Base-by-base conservation (phyloP, 1,284 basidiomycete genomes). In the Pterulicium gracile region DNA sequence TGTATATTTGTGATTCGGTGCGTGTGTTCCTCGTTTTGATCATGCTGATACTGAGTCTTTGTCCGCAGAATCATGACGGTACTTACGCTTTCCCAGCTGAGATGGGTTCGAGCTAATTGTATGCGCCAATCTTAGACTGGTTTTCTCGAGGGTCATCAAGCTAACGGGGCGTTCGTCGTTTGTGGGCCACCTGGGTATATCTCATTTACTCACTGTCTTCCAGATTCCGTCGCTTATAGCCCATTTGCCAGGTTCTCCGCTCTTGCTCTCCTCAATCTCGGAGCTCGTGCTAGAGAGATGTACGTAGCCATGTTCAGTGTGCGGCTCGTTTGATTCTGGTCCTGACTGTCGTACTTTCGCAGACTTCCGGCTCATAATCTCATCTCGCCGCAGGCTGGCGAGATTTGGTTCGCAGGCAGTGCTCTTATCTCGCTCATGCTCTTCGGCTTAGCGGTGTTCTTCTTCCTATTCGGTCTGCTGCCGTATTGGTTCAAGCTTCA, bases 401-500 rank as follows among this genome's bases (percentile, higher is more conserved):
- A 73, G 50, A 62, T 72, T n/a, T 72, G 68, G 68, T 73, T 62
- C 50, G 65, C 69, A 12, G 47, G 56, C 19, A 67, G 65, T 46
- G 65, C 71, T 42, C 56, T 72, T 55, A 51, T 54, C 2, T 66
- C 57, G 3, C 47, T 72, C 12, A 52, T 72, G 50, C 61, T 73
- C 18, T 72, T 66, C 49, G 71, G 71, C 20, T 62, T 73, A 27
- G 69, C 71, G 1, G 58, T 72, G 10, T 72, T 72, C 56, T 62
- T 72, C 45, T 72, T 72, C 55, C 19, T 66, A 21, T 71, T 72
- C 45, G 69, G 67, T 14, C 56, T 63, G 14, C 51, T 72, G 14
- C 69, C 70, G 17, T 72, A 69, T 51, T 71, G 68, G 67, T 72
- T 69, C 62, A 73, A 72, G 55, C 46, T 72, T 18, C 66, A 71